Conservation (phyloP, 352 stramenopile species). For the Globisporangium viniferum region DNA sequence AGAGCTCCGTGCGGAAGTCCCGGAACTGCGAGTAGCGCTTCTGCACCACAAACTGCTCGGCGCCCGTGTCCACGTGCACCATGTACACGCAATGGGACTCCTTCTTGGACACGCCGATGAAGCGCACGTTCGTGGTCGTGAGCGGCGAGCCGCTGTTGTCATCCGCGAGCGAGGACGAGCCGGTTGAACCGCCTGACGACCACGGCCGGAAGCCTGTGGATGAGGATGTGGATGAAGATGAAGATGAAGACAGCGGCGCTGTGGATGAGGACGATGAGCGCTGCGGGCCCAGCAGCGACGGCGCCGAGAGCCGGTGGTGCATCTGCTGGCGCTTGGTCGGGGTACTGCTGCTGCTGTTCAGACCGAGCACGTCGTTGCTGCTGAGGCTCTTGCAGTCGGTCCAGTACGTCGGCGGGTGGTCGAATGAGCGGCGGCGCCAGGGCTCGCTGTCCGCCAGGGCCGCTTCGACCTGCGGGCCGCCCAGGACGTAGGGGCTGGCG, state of each 20-base stretch:
- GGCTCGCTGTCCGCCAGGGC: not conserved
- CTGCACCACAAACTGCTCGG: slow-evolving; percentile 48
- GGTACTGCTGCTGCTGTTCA: not conserved
- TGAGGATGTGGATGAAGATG: not conserved
- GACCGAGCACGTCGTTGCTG: not conserved
- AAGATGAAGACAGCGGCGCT: not conserved
- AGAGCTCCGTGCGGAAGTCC: slow-evolving; percentile 45
- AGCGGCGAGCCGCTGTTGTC: slow-evolving; percentile 20
- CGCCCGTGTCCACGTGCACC: slow-evolving; percentile 52
- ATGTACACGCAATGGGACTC: slow-evolving; percentile 48
- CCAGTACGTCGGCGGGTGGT: slow-evolving; percentile 3
- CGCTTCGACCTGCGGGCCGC: not conserved
- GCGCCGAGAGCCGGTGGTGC: slow-evolving; percentile 7
- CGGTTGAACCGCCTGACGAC: slow-evolving; percentile 9
- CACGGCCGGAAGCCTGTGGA: slow-evolving; percentile 9
- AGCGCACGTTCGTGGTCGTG: slow-evolving; percentile 33
- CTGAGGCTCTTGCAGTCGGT: slow-evolving; percentile 8
- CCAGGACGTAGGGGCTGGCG: slow-evolving; percentile 2
- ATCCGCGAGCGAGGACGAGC: slow-evolving; percentile 5
- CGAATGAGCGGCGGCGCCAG: slow-evolving; percentile 8
- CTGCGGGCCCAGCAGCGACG: not conserved
- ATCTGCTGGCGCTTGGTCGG: not conserved
- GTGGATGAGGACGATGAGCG: slow-evolving; percentile 6
- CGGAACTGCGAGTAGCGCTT: slow-evolving; percentile 78
- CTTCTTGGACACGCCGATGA: slow-evolving; percentile 40